Evolutionary conservation across 1,284 basidiomycete genomes (phyloP).

Genomic region (Malassezia furfur): DNA sequence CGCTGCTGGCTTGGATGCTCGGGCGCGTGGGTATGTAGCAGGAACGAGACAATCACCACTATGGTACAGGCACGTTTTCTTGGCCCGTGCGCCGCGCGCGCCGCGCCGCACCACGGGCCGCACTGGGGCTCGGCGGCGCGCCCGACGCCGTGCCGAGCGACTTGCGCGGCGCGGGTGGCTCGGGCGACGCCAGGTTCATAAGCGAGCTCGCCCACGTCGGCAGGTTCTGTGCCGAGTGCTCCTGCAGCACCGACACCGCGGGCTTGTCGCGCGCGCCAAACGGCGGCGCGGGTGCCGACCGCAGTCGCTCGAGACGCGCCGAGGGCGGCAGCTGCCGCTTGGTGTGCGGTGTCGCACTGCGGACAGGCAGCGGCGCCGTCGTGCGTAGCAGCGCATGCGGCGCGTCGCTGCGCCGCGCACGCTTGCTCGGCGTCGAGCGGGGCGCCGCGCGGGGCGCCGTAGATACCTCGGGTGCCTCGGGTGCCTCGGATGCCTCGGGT

Average conservation of each 20-base stretch:
- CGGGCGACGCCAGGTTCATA: constrained; percentile 16
- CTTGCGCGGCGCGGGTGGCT: constrained; percentile 2
- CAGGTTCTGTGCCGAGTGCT: constrained; percentile 14
- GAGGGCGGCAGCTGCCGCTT: constrained; percentile 1
- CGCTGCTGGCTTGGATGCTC: background rate
- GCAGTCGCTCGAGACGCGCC: background rate
- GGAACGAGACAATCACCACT: background rate
- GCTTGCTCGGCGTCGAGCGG: too few species aligned
- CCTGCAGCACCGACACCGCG: constrained; percentile 5
- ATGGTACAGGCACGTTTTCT: constrained; percentile 1
- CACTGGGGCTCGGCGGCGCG: too few species aligned
- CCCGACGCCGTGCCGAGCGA: background rate
- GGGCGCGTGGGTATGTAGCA: background rate
- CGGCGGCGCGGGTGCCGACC: background rate
- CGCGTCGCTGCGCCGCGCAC: background rate
- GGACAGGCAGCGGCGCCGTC: background rate
- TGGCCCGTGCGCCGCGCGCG: background rate
- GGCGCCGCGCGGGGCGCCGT: too few species aligned
- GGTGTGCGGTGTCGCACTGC: constrained; percentile 12
- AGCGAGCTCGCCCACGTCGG: constrained; percentile 17
- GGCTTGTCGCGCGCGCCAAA: background rate
- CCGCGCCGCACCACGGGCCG: background rate
- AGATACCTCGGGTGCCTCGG: too few species aligned
- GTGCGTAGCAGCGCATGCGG: background rate
- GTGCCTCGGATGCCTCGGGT: too few species aligned